phyloP scores from a whole-genome alignment of 208 protist species.

The Zelonia costaricensis region DNA sequence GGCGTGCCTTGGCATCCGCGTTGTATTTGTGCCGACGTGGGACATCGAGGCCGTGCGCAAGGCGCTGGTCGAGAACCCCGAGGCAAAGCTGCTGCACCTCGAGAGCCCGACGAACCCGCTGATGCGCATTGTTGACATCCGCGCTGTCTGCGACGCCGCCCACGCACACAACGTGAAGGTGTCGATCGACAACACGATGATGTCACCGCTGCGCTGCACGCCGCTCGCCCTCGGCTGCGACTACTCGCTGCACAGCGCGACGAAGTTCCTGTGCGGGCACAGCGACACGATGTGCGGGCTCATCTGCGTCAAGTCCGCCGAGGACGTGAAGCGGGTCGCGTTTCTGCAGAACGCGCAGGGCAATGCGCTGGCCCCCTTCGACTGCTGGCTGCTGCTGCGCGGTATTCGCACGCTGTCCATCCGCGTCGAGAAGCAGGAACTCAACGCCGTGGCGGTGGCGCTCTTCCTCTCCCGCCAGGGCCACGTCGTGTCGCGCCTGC shows the following conservation, averaged over 20 bases:
- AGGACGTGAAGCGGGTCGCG: constrained; percentile 62
- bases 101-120: constrained; percentile 97
- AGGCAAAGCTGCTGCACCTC: constrained; percentile 90
- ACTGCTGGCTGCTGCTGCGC: constrained; percentile 94
- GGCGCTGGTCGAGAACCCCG: constrained; percentile 36
- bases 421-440: constrained; percentile 90
- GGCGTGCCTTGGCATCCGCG: constrained; percentile 60
- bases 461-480: constrained; percentile 62
- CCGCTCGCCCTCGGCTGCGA: constrained; percentile 95
- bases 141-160: constrained; percentile 71
- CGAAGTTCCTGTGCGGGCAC: constrained; percentile 97
- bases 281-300: constrained; percentile 94
- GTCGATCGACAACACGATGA: constrained; percentile 97
- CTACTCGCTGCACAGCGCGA: constrained; percentile 94
- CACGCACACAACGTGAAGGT: constrained; percentile 74
- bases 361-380: constrained; percentile 92
- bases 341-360: constrained; percentile 95
- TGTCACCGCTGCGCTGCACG: constrained; percentile 95
- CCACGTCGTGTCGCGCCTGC: constrained; percentile 77
- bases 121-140: constrained; percentile 92
- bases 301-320: constrained; percentile 62
- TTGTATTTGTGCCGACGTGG: constrained; percentile 90
- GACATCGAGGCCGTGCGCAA: constrained; percentile 56
- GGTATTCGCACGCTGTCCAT: constrained; percentile 95
- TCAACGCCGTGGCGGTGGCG: constrained; percentile 89